phyloP scores from a whole-genome alignment of 2,329 filamentous ascomycete species.

The Arthrinium phaeospermum region DNA sequence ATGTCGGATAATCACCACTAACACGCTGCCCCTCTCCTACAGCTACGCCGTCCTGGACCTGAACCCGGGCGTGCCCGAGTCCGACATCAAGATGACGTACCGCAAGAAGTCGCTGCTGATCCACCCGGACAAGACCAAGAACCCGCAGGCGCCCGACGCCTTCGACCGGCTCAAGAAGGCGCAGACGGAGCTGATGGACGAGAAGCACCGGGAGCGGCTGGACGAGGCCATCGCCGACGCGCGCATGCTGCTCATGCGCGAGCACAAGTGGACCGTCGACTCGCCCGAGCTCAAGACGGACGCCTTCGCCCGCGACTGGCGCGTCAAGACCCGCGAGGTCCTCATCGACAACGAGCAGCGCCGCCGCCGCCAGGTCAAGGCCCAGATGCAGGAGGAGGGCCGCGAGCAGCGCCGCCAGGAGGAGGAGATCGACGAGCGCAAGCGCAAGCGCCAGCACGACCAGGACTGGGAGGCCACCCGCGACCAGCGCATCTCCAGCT shows the following conservation, averaged over 20 bases:
- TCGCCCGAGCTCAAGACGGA: constrained; percentile 84
- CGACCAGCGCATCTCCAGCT: constrained; percentile 90
- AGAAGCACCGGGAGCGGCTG: constrained; percentile 84
- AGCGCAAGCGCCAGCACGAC: constrained; percentile 89
- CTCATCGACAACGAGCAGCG: constrained; percentile 92
- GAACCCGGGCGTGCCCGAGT: constrained; percentile 91
- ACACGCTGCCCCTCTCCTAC: constrained; percentile 43
- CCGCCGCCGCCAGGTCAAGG: constrained; percentile 83
- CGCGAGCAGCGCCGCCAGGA: constrained; percentile 85
- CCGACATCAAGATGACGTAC: constrained; percentile 93
- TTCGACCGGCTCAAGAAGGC: constrained; percentile 98
- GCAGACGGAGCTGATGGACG: constrained; percentile 88
- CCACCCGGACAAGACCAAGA: constrained; percentile 96
- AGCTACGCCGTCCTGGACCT: constrained; percentile 91
- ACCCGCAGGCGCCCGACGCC: constrained; percentile 88
- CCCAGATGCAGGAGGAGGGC: constrained; percentile 95
- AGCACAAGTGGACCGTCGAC: constrained; percentile 91
- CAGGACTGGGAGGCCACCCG: constrained; percentile 94
- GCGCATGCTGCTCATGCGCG: constrained; percentile 90
- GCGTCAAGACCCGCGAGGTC: constrained; percentile 86
- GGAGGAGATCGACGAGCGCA: constrained; percentile 79
- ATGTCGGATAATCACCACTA: constrained; percentile 7
- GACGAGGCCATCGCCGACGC: constrained; percentile 97
- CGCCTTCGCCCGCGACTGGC: constrained; percentile 85
- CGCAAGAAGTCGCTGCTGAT: constrained; percentile 98